Evolutionary conservation across 2,329 filamentous ascomycete species (phyloP).

Genomic region (Pleoardoris graminearum): DNA sequence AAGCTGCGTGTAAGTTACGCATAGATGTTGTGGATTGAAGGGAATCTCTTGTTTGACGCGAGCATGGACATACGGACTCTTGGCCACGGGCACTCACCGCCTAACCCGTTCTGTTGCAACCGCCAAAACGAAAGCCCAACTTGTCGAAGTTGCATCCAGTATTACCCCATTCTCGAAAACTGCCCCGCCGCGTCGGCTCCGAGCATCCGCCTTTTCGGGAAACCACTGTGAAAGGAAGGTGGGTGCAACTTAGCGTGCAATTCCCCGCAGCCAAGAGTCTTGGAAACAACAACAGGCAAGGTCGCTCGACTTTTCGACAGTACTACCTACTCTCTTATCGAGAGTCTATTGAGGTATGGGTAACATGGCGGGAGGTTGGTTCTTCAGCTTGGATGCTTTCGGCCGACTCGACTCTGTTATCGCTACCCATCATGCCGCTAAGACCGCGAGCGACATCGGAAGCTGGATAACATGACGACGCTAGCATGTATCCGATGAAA

Average conservation of each 20-base stretch:
- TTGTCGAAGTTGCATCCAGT: too few species aligned
- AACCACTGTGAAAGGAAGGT: constrained; percentile 1
- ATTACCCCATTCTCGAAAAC: neutral
- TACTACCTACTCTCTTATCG: neutral
- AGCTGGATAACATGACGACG: neutral
- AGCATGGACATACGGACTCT: too few species aligned
- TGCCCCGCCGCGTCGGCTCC: neutral
- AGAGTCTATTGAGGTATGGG: too few species aligned
- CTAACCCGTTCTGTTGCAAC: too few species aligned
- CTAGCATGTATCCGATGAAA: neutral
- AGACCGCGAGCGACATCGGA: neutral
- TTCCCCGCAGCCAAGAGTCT: constrained; percentile 4
- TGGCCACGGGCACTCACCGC: too few species aligned
- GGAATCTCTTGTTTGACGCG: too few species aligned
- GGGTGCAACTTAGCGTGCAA: neutral
- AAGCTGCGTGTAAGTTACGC: too few species aligned
- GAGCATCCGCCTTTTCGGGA: neutral
- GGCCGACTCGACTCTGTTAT: neutral
- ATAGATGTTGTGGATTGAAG: too few species aligned
- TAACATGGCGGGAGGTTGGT: too few species aligned
- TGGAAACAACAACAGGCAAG: neutral
- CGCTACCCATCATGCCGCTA: neutral
- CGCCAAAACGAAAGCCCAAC: too few species aligned
- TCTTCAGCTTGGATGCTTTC: neutral
- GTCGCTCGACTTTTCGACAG: neutral